Evolutionary conservation across 2,329 filamentous ascomycete genomes (phyloP).

Genomic region (Cadophora gregata): DNA sequence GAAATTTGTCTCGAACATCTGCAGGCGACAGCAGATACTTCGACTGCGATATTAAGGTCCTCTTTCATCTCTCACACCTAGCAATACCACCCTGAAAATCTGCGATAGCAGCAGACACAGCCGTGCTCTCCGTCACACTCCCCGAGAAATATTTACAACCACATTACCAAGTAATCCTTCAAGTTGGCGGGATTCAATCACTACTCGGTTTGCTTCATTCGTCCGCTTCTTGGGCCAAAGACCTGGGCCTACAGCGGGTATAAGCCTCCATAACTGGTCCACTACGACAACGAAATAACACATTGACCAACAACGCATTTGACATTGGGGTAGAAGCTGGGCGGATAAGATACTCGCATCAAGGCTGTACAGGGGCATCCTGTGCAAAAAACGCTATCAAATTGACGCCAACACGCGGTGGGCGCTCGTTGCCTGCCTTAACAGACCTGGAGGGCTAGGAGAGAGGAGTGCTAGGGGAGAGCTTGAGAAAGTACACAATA

Average conservation of each 20-base stretch:
- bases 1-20: neutral
- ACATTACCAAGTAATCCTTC: constrained; percentile 56
- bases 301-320: constrained; percentile 21
- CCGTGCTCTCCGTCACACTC: neutral
- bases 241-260: constrained; percentile 96
- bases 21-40: neutral
- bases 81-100: neutral
- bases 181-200: constrained; percentile 91
- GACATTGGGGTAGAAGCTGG: constrained; percentile 31
- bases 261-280: constrained; percentile 90
- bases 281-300: constrained; percentile 23
- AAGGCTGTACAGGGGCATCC: constrained; percentile 44
- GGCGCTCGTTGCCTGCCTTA: constrained; percentile 58
- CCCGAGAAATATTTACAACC: neutral
- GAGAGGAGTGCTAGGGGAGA: constrained; percentile 24
- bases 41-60: too few relatives aligned
- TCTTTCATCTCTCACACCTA: neutral
- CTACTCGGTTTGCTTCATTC: constrained; percentile 74
- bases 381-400: constrained; percentile 51
- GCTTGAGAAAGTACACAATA: constrained; percentile 3
- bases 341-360: constrained; percentile 26
- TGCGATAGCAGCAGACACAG: neutral
- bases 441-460: constrained; percentile 20
- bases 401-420: constrained; percentile 57
- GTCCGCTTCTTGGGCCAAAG: constrained; percentile 90